Percentiles rank a stretch among this genome's conserved stretches.
phyloP scores from a whole-genome alignment of 495 filamentous ascomycete species.

The Daldinia decipiens region DNA sequence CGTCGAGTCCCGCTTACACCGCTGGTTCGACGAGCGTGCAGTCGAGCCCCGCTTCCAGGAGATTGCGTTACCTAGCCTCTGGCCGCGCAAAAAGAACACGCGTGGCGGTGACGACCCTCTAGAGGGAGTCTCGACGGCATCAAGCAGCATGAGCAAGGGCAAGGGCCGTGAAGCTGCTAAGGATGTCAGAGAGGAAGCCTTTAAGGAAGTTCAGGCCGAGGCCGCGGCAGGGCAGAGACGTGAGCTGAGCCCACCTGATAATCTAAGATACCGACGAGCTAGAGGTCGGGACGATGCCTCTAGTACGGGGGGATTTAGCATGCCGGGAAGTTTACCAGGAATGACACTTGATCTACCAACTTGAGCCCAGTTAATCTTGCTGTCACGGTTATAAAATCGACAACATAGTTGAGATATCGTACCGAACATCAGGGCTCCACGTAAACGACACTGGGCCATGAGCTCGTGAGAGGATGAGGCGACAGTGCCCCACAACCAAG shows the following conservation, averaged over 20 bases:
- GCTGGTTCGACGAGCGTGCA: constrained; percentile 96
- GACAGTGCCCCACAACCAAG: not conserved
- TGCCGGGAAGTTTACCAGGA: constrained; percentile 42
- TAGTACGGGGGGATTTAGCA: constrained; percentile 42
- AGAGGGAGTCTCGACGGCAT: constrained; percentile 48
- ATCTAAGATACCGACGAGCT: constrained; percentile 51
- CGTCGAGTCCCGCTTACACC: constrained; percentile 88
- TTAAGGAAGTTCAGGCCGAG: constrained; percentile 59
- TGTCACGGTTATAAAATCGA: not conserved
- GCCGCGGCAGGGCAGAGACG: constrained; percentile 45
- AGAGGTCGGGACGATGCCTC: constrained; percentile 49
- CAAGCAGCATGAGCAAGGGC: constrained; percentile 53
- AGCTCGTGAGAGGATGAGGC: not conserved
- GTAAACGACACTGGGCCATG: not conserved
- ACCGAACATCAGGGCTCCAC: not conserved
- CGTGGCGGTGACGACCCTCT: constrained; percentile 67
- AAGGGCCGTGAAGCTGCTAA: constrained; percentile 62
- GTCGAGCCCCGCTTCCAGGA: constrained; percentile 97
- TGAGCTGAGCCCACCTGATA: constrained; percentile 50
- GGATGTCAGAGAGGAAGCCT: constrained; percentile 58
- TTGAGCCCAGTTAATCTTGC: constrained; percentile 6
- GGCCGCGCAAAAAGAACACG: constrained; percentile 89
- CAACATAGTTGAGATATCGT: not conserved
- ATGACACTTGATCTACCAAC: constrained; percentile 41
- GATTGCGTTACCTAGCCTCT: constrained; percentile 90